Base-by-base conservation (phyloP, 768 basidiomycete genomes). In the Gymnopilus dilepis region DNA sequence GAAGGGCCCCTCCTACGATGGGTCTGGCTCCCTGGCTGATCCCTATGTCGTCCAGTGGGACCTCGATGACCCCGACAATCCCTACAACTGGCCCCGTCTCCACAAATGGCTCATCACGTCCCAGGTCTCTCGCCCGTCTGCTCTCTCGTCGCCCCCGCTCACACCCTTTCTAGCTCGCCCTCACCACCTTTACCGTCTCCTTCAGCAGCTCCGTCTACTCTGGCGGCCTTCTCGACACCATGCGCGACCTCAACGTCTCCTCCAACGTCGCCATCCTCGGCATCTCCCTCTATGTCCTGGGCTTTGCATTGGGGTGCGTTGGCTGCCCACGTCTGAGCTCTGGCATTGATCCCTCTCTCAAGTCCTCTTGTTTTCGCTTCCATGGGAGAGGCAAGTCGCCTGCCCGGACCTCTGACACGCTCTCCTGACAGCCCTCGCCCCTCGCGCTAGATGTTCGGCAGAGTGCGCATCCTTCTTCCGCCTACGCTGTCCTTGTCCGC, bases 201-300 rank as follows among this genome's bases (percentile, higher is more conserved):
- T 88, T 87, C 67, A 78, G 83, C 54, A 86, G 85, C 58, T 85
- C 83, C 66, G 77, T 80, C 19, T 88, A 87, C 67, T 77, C 79
- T 15, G 85, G 84, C 19, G 84, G 86, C 6, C 71, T 86, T 7
- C 64, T 73, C 33, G 71, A 72, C 51, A 83, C 83, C 50, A 75
- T 77, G 61, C 68, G 65, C 33, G 82, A 84, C 41, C 74, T 88
- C 34, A 73, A 78, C 43, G 77, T 85, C 53, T 82, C 83, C 4
- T 76, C 80, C 58, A 78, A 82, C 58, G 73, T 86, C 58, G 82
- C 85, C 3, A 84, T 85, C 42, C 75, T 87, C 6, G 87, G 87
- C 15, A 78, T 88, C 21, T 85, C 86, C 4, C 72, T 87, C 15
- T 89, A 86, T 68, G 85, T 90, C 33, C 71, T 89, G 30, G 87